phyloP scores from a whole-genome alignment of 768 basidiomycete genomes.

The Cystofilobasidium capitatum region DNA sequence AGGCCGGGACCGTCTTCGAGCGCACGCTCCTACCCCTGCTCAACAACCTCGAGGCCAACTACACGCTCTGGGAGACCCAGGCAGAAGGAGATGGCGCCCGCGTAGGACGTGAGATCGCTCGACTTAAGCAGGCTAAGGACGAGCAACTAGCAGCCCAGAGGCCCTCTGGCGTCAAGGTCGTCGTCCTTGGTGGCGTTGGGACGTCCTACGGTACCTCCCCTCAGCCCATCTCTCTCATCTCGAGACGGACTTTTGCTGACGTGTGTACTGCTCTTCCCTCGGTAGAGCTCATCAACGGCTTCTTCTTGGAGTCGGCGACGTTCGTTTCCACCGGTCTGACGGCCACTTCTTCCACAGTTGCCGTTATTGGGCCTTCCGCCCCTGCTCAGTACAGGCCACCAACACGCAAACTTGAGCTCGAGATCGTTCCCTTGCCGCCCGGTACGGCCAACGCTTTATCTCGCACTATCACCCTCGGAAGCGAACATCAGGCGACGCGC shows the following conservation, averaged over 20 bases:
- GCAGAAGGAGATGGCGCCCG: slow-evolving; percentile 8
- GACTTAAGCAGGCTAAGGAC: slow-evolving; percentile 21
- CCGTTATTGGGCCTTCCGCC: too few species aligned
- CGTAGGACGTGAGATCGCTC: neutral
- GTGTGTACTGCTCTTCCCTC: neutral
- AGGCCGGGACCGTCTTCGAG: neutral
- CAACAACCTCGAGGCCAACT: neutral
- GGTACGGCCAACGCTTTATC: slow-evolving; percentile 92
- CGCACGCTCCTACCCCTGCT: neutral
- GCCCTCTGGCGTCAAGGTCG: neutral
- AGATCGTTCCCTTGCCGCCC: slow-evolving; percentile 52
- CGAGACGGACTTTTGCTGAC: too few species aligned
- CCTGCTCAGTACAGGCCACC: neutral
- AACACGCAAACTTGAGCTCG: slow-evolving; percentile 39
- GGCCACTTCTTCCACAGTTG: too few species aligned
- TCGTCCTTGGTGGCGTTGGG: slow-evolving; percentile 66
- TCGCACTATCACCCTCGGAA: slow-evolving; percentile 59
- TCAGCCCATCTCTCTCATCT: neutral
- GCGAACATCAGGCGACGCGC: slow-evolving; percentile 24
- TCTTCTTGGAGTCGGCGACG: slow-evolving; percentile 37
- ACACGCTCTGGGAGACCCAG: neutral
- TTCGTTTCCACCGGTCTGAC: too few species aligned
- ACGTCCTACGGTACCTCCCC: slow-evolving; percentile 52
- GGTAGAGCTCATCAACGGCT: slow-evolving; percentile 60
- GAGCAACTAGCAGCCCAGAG: too few species aligned